Conservation (phyloP, 441 rosid genomes). For the Erodium moschatum region DNA sequence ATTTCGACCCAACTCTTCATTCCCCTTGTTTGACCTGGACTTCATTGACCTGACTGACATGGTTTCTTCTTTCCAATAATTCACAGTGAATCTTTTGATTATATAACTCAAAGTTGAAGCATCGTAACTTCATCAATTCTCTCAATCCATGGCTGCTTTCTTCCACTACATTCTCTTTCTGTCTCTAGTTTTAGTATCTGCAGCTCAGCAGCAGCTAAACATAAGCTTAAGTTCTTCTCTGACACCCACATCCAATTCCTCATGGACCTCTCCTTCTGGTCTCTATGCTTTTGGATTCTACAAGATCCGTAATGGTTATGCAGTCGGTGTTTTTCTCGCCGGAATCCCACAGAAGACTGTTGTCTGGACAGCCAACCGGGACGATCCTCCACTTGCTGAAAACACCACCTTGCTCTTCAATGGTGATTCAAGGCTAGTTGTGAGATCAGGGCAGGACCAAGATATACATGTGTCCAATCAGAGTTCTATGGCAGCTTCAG, state of each 20-base stretch:
- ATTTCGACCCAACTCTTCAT: too few species aligned
- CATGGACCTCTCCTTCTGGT: background rate
- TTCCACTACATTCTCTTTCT: background rate
- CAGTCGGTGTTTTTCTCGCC: constrained; percentile 11
- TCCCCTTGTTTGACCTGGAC: too few species aligned
- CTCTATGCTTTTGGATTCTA: constrained; percentile 13
- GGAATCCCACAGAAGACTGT: background rate
- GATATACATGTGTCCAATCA: background rate
- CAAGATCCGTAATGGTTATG: background rate
- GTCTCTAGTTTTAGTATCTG: background rate
- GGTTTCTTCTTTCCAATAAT: too few species aligned
- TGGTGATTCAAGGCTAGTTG: background rate
- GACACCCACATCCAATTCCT: background rate
- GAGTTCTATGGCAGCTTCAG: background rate
- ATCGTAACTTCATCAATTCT: too few species aligned
- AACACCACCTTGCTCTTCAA: background rate
- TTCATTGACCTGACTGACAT: too few species aligned
- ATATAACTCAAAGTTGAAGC: too few species aligned
- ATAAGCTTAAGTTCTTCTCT: background rate
- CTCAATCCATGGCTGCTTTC: background rate
- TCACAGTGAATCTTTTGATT: too few species aligned
- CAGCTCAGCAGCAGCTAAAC: background rate
- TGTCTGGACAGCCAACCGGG: constrained; percentile 14
- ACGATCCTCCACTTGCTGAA: background rate
- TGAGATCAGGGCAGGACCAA: background rate